Conservation (phyloP, 75 land plant species). For the Cupressus sempervirens region DNA sequence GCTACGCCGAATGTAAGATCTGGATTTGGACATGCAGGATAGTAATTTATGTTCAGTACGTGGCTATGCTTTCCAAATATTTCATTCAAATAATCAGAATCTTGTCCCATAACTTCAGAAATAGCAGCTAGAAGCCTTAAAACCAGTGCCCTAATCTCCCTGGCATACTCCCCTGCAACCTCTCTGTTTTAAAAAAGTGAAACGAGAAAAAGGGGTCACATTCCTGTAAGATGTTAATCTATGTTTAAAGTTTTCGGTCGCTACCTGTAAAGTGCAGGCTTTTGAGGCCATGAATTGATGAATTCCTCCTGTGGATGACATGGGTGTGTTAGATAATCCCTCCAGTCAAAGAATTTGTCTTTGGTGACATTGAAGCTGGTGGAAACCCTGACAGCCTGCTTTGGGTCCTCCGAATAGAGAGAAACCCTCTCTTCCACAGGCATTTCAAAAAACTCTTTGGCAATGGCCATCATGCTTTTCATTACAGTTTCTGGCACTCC, state of each 20-base stretch:
- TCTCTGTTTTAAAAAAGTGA: no score
- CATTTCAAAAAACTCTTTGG: constrained; percentile 41
- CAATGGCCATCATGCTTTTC: constrained; percentile 28
- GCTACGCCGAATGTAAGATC: constrained; percentile 33
- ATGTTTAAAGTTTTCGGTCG: no score
- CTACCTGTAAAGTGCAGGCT: constrained; percentile 29
- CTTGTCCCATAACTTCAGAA: constrained; percentile 53
- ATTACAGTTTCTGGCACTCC: constrained; percentile 36
- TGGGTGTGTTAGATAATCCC: constrained; percentile 62
- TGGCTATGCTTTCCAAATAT: constrained; percentile 45
- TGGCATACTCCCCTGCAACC: no score
- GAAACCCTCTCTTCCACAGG: constrained; percentile 43
- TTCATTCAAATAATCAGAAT: constrained; percentile 28
- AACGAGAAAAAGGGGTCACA: constrained; percentile 2
- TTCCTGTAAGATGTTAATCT: no score
- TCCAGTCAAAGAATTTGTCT: constrained; percentile 55
- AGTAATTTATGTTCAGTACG: constrained; percentile 56
- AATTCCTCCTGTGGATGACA: constrained; percentile 31
- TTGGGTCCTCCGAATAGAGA: constrained; percentile 23
- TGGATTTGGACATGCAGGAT: constrained; percentile 72
- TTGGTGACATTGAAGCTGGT: constrained; percentile 42
- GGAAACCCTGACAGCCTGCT: constrained; percentile 44
- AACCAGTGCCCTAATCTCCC: constrained; percentile 8
- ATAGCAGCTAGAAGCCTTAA: constrained; percentile 34
- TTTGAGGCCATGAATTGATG: constrained; percentile 42